Base-by-base conservation (phyloP, 257 asterid species). In the Osmanthus fragrans region DNA sequence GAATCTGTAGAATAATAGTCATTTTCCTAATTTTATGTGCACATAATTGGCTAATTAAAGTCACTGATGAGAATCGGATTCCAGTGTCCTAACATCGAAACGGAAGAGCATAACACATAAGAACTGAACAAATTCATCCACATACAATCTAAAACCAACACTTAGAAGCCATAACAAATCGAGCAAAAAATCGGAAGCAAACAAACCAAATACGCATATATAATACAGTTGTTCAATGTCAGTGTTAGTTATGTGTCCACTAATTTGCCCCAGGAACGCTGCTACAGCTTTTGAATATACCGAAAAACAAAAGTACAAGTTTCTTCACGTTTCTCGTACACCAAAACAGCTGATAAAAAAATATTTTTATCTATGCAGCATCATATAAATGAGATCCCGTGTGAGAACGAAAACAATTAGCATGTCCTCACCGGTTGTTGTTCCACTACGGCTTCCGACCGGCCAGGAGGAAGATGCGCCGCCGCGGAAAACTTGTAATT, bases 381-480 rank as follows among this genome's bases (percentile, higher is more conserved):
- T 7, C 65, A 23, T n/a, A n/a, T 56, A 56, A 56, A 56, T 56
- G 66, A n/a, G 66, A 56, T 56, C 0, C 10, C 27, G 12, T 9
- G 27, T n/a, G 5, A 56, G 19, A 73, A 11, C 9, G n/a, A n/a
- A 32, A 18, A 34, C 10, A 56, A 30, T 56, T 27, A 47, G 56
- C 15, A 49, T n/a, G 15, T 16, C 45, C 45, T 80, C 64, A 84
- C 87, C 72, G 82, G 84, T 10, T 68, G 32, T 18, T 66, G 85
- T 58, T 70, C 83, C 54, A 33, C 80, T 4, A 72, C 25, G 12
- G 66, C 33, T 32, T 54, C 66, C 56, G 70, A 1, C 34, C 77
- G 66, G 29, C 15, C 37, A 29, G 81, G 4, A 23, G 79, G 15
- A 63, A 13, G 69, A 42, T 77, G 63, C 80, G 80, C 60, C 63